A percentile compares a stretch with the other conserved stretches of the same genome.
Conservation (phyloP, 2,329 filamentous ascomycete genomes). For the Pochonia chlamydosporia region DNA sequence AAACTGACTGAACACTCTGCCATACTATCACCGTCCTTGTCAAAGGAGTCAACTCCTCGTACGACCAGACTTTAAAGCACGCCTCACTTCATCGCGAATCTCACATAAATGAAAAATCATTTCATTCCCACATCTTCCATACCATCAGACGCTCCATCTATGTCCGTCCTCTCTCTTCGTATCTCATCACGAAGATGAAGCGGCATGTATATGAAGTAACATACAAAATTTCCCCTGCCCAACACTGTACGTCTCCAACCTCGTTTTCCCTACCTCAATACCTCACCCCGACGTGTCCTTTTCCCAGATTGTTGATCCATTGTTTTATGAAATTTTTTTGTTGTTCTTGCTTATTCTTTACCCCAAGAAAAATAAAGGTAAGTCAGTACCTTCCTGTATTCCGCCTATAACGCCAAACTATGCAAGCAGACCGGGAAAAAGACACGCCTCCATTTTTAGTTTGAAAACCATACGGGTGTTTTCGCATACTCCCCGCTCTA, state of each 20-base stretch:
- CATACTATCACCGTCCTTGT: too few relatives aligned
- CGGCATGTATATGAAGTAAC: not conserved
- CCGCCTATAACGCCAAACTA: slow-evolving; percentile 34
- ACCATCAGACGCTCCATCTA: slow-evolving; percentile 3
- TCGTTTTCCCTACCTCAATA: too few relatives aligned
- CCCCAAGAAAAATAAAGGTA: not conserved
- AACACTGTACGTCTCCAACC: too few relatives aligned
- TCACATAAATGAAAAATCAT: not conserved
- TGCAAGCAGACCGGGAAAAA: slow-evolving; percentile 34
- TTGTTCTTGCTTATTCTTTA: not conserved
- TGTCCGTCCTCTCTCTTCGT: not conserved
- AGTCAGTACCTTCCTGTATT: slow-evolving; percentile 13
- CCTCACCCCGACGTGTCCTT: not conserved
- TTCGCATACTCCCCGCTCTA: not conserved
- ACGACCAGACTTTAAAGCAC: too few relatives aligned
- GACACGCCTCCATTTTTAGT: slow-evolving; percentile 9
- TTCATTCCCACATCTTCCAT: slow-evolving; percentile 4
- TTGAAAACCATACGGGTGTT: not conserved
- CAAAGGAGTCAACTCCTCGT: too few relatives aligned
- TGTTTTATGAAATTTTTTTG: not conserved
- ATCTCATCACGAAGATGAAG: not conserved
- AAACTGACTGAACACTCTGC: too few relatives aligned
- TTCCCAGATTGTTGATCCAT: not conserved
- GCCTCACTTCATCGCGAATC: too few relatives aligned
- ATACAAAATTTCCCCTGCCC: not conserved